These are phyloP conservation scores for Cryphonectria carpinicola DNA, from an alignment of 2,329 filamentous ascomycete species.

Conservation along the genomic window DNA sequence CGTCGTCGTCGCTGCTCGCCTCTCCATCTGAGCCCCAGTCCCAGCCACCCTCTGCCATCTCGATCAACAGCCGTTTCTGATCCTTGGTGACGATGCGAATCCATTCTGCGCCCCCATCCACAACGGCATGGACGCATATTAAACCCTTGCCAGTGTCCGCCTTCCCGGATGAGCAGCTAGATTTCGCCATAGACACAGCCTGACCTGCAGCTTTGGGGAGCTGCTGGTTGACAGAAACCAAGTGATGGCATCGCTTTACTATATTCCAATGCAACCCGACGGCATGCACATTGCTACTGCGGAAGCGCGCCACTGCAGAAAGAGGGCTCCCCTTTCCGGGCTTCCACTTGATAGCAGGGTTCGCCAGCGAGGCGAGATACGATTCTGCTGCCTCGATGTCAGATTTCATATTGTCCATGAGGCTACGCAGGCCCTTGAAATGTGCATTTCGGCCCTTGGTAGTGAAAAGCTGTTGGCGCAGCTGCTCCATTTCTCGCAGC, in stretches of 20 bases:
- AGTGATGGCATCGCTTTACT: constrained; percentile 20
- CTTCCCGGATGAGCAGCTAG: neutral
- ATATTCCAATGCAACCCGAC: constrained; percentile 24
- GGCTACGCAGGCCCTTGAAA: constrained; percentile 17
- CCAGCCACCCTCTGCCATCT: constrained; percentile 41
- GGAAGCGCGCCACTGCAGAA: constrained; percentile 23
- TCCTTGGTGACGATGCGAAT: constrained; percentile 40
- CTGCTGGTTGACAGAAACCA: constrained; percentile 22
- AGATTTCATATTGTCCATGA: constrained; percentile 17
- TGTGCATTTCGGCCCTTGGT: constrained; percentile 15
- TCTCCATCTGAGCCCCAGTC: constrained; percentile 27
- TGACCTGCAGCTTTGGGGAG: neutral
- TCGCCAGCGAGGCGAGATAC: constrained; percentile 2
- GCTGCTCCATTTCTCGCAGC: constrained; percentile 22
- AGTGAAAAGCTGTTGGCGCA: constrained; percentile 17
- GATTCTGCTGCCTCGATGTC: constrained; percentile 14
- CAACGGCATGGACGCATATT: constrained; percentile 36
- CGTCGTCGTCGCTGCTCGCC: constrained; percentile 21
- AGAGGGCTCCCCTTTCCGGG: neutral
- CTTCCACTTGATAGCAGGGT: neutral
- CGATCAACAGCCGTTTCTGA: constrained; percentile 35
- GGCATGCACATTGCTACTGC: constrained; percentile 25
- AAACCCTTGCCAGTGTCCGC: neutral
- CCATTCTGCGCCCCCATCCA: constrained; percentile 41
- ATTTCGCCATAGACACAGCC: too few species aligned